These are phyloP conservation scores for Thielaviopsis euricoi DNA, from an alignment of 2,329 filamentous ascomycete species.

Conservation along the genomic window DNA sequence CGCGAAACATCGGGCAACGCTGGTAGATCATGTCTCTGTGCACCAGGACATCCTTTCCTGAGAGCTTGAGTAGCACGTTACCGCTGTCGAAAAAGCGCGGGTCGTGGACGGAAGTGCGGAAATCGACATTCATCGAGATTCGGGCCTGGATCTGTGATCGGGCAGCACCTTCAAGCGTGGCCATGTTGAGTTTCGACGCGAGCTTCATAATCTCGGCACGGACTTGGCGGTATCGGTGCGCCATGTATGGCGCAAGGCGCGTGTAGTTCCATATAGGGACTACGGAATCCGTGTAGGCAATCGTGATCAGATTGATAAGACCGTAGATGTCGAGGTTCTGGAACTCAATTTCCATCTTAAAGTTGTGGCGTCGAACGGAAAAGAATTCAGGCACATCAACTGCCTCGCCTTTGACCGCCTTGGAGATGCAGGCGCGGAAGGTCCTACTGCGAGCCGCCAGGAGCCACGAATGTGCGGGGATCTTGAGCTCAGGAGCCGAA, in stretches of 20 bases:
- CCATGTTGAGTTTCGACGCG: conserved; percentile 54
- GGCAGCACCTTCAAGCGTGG: conserved; percentile 57
- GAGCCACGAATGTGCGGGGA: conserved; percentile 75
- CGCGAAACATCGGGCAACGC: conserved; percentile 82
- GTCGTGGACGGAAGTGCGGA: conserved; percentile 53
- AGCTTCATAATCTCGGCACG: conserved; percentile 76
- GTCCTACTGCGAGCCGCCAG: conserved; percentile 56
- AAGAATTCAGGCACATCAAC: conserved; percentile 45
- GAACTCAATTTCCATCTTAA: conserved; percentile 25
- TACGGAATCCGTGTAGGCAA: conserved; percentile 62
- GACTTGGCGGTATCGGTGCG: conserved; percentile 61
- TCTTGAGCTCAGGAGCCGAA: conserved; percentile 46
- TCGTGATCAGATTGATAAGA: conserved; percentile 63
- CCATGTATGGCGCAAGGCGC: conserved; percentile 44
- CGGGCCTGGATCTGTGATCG: conserved; percentile 55
- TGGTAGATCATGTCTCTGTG: conserved; percentile 70
- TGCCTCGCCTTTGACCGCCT: conserved; percentile 36
- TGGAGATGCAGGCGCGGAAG: conserved; percentile 44
- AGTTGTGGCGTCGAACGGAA: conserved; percentile 26
- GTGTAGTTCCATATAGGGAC: conserved; percentile 80
- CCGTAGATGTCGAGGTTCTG: conserved; percentile 58
- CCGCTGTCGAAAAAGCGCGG: conserved; percentile 58
- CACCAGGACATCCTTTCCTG: conserved; percentile 51
- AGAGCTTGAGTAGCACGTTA: conserved; percentile 65
- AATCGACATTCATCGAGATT: conserved; percentile 49